Percentiles rank a stretch among this genome's conserved stretches.
These are phyloP conservation scores for Cytidiella melzeri DNA, from an alignment of 768 basidiomycete genomes.

Conservation along the genomic window DNA sequence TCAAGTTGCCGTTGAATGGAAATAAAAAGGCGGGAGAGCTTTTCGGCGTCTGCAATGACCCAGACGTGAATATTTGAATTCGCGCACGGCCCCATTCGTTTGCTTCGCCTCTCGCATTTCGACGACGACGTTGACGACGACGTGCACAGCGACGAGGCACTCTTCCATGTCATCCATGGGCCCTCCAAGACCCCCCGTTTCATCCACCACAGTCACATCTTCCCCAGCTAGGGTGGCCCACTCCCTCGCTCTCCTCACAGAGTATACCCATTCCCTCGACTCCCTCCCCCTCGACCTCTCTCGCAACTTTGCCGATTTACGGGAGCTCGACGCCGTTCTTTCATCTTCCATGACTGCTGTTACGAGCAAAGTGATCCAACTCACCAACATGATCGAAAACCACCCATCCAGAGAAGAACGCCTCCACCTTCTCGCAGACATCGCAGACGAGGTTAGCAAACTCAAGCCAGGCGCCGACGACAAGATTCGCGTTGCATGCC, in stretches of 20 bases:
- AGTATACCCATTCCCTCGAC: constrained; percentile 91
- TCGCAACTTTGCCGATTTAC: constrained; percentile 89
- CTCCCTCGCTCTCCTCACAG: constrained; percentile 64
- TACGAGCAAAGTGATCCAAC: constrained; percentile 68
- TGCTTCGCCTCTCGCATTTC: too few relatives aligned
- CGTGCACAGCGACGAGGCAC: background rate
- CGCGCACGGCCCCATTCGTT: too few relatives aligned
- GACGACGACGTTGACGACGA: constrained; percentile 1
- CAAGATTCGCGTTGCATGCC: constrained; percentile 93
- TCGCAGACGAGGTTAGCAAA: constrained; percentile 87
- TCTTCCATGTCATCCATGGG: constrained; percentile 12
- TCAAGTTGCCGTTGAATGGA: too few relatives aligned
- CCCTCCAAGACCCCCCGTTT: constrained; percentile 8
- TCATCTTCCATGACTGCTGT: constrained; percentile 81
- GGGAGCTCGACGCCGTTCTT: constrained; percentile 97
- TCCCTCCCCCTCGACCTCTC: constrained; percentile 92
- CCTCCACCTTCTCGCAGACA: constrained; percentile 82
- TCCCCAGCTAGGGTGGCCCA: constrained; percentile 39
- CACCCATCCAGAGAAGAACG: constrained; percentile 59
- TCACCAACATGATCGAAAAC: constrained; percentile 73
- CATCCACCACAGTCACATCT: constrained; percentile 20
- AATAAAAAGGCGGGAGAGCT: too few relatives aligned
- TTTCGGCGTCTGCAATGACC: too few relatives aligned
- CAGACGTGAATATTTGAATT: too few relatives aligned
- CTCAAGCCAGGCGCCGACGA: constrained; percentile 95